phyloP scores from a whole-genome alignment of 768 basidiomycete genomes.

The Podaxis sp. region DNA sequence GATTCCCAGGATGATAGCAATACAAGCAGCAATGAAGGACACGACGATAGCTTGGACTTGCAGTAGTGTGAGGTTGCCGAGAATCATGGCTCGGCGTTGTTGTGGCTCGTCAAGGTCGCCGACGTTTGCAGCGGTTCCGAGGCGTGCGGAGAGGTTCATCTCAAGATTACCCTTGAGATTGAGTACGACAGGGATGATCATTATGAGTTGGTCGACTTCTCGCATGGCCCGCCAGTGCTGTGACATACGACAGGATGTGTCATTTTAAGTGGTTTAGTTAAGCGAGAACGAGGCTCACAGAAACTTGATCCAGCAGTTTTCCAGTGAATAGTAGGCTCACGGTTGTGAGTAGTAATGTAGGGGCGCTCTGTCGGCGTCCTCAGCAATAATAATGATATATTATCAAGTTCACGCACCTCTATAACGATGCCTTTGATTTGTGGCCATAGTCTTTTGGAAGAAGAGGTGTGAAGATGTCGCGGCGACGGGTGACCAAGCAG shows the following conservation, averaged over 20 bases:
- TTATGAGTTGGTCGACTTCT: slow-evolving; percentile 90
- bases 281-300: slow-evolving; percentile 45
- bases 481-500: slow-evolving; percentile 31
- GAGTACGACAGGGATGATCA: slow-evolving; percentile 90
- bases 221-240: slow-evolving; percentile 89
- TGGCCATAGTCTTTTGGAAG: slow-evolving; percentile 37
- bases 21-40: slow-evolving; percentile 77
- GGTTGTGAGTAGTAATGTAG: slow-evolving; percentile 81
- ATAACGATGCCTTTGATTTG: slow-evolving; percentile 61
- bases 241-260: not conserved
- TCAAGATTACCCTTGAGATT: slow-evolving; percentile 99
- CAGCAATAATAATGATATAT: not conserved
- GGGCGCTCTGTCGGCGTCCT: slow-evolving; percentile 60
- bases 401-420: slow-evolving; percentile 46
- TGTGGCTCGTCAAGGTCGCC: slow-evolving; percentile 80
- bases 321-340: slow-evolving; percentile 88
- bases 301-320: slow-evolving; percentile 81
- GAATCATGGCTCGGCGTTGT: slow-evolving; percentile 58
- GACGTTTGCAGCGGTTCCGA: slow-evolving; percentile 93
- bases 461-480: not conserved
- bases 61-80: slow-evolving; percentile 80
- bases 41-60: slow-evolving; percentile 93
- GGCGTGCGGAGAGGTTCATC: slow-evolving; percentile 95
- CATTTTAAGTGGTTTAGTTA: not conserved
- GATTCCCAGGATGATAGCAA: slow-evolving; percentile 70